These are phyloP conservation scores for Polytrichum formosum DNA, from an alignment of 225 moss, liverwort and hornwort genomes.

Conservation along the genomic window DNA sequence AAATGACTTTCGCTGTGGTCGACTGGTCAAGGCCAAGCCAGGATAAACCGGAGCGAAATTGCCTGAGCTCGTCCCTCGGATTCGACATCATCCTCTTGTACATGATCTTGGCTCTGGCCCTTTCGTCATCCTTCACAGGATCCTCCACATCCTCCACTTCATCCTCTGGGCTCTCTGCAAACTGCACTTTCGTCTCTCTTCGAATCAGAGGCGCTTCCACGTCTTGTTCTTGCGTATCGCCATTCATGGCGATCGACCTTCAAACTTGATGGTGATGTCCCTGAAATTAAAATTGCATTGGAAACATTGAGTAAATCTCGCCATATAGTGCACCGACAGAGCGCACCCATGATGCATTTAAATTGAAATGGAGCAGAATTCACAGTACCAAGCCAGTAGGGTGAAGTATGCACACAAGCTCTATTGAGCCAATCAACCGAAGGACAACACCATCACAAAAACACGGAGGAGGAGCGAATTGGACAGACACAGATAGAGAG, in stretches of 20 bases:
- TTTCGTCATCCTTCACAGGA: constrained; percentile 34
- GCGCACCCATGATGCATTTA: no score
- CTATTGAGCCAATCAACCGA: no score
- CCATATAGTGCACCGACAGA: no score
- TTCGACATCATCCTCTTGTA: constrained; percentile 41
- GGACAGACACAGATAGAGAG: no score
- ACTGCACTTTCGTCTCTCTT: constrained; percentile 26
- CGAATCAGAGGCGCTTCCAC: constrained; percentile 38
- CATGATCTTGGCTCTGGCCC: constrained; percentile 23
- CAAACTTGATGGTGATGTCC: neutral
- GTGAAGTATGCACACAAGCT: no score
- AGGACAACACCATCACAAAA: no score
- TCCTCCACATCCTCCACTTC: constrained; percentile 33
- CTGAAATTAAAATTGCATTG: no score
- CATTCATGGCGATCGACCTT: neutral
- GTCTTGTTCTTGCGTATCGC: constrained; percentile 7
- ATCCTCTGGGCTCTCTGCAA: constrained; percentile 10
- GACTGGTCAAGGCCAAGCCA: constrained; percentile 83
- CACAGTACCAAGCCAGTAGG: no score
- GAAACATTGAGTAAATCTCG: no score
- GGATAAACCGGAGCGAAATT: constrained; percentile 64
- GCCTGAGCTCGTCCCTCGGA: constrained; percentile 59
- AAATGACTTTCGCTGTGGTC: constrained; percentile 36
- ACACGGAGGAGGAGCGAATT: no score
- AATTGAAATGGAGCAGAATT: no score